phyloP scores from a whole-genome alignment of 805 yeast genomes.

The Wickerhamiella occidentalis region DNA sequence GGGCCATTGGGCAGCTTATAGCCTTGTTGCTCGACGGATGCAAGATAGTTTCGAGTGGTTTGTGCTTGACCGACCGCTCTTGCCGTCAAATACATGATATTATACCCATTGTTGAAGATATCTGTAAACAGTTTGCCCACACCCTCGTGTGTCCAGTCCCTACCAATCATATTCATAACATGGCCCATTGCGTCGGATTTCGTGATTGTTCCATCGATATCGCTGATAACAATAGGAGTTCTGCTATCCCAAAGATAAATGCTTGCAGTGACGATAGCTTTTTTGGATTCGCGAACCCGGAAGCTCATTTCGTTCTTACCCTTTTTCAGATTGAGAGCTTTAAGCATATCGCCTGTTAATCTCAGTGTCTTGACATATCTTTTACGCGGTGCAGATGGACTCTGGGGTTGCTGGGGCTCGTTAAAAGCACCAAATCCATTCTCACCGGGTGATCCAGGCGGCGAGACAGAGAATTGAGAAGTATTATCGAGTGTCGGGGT shows the following conservation, averaged over 20 bases:
- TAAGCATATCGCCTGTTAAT: slow-evolving; percentile 80
- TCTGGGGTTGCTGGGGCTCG: slow-evolving; percentile 11
- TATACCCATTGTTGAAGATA: slow-evolving; percentile 76
- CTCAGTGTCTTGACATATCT: slow-evolving; percentile 73
- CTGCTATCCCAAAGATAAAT: slow-evolving; percentile 73
- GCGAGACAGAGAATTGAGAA: not conserved
- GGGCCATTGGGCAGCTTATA: slow-evolving; percentile 75
- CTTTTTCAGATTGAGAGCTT: slow-evolving; percentile 52
- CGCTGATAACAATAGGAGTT: slow-evolving; percentile 88
- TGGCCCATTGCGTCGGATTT: slow-evolving; percentile 97
- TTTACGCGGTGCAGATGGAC: not conserved
- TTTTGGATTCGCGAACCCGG: slow-evolving; percentile 63
- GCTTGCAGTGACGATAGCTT: slow-evolving; percentile 59
- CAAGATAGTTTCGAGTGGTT: slow-evolving; percentile 69
- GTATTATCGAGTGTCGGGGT: not conserved
- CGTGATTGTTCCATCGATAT: slow-evolving; percentile 96
- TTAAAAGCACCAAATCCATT: too few species aligned
- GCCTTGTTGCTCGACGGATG: slow-evolving; percentile 75
- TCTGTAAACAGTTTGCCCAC: slow-evolving; percentile 89
- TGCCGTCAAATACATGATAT: slow-evolving; percentile 86
- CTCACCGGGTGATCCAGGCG: slow-evolving; percentile 4
- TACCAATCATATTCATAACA: slow-evolving; percentile 81
- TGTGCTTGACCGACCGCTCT: slow-evolving; percentile 94
- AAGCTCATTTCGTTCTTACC: slow-evolving; percentile 75
- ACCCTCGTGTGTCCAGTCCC: slow-evolving; percentile 97